Base-by-base conservation (phyloP, 208 protist genomes). In the Novymonas esmeraldas region DNA sequence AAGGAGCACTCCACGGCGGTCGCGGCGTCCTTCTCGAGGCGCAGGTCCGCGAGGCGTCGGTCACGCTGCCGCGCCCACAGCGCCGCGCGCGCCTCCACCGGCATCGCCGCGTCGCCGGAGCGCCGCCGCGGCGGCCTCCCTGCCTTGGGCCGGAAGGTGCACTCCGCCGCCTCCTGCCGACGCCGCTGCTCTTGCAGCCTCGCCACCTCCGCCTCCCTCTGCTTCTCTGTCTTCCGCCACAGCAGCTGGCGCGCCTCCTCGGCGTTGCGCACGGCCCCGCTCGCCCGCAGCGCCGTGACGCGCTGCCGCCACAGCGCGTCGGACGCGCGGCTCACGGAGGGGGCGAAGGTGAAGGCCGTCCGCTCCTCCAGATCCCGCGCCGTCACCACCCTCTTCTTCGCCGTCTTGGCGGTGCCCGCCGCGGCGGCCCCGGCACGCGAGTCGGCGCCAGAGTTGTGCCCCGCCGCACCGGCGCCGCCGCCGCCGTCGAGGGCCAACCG, bases 141-240 rank as follows among this genome's bases (percentile, higher is more conserved):
- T 5, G 84, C 67, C 51, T 71, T 78, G 2, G 87, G 87, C 16
- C 69, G 69, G 70, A 93, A 93, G 39, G 84, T 90, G 72, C 87
- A 93, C 61, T 79, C 87, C 34, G 39, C 61, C 34, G 78, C 61
- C 59, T 82, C 78, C 52, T 77, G 60, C n/a, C 22, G 24, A 29
- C 58, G 70, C 28, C 65, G 48, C 77, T 79, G 29, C 11, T 44
- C 76, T 7, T 68, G 77, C 16, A 69, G 7, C 38, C 56, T 66
- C 20, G 52, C 44, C 31, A 81, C 42, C 39, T 81, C 79, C 14
- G 77, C 79, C 49, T 80, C 77, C 24, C 63, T 79, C 14, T 76
- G 80, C 54, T 75, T 67, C 58, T 89, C 72, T 34, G 84, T 78
- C 42, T 81, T 76, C 31, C 67, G 70, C 88, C 88, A 94, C 28